These are phyloP conservation scores for Urtica urens DNA, from an alignment of 306 rosid species.

Conservation along the genomic window DNA sequence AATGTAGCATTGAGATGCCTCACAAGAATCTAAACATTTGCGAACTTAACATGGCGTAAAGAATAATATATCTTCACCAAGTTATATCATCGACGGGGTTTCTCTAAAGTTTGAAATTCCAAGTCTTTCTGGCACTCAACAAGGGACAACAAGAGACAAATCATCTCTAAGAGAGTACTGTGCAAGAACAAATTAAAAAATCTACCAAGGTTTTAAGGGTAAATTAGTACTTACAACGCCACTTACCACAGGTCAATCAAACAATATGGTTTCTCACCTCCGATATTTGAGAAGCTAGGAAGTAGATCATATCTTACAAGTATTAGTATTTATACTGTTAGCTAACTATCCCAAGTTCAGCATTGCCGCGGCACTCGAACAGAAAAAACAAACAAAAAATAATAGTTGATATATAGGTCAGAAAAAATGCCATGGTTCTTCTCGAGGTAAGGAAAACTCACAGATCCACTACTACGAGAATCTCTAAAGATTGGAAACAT, in stretches of 20 bases:
- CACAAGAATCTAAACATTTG: not conserved
- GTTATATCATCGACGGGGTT: no score
- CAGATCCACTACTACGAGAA: conserved; percentile 24
- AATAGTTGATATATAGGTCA: conserved; percentile 1
- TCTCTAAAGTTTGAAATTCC: no score
- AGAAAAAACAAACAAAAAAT: conserved; percentile 6
- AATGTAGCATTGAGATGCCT: conserved; percentile 20
- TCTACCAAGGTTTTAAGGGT: no score
- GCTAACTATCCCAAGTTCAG: not conserved
- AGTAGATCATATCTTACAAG: conserved; percentile 1
- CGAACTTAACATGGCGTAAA: conserved; percentile 1
- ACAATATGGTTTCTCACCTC: not conserved
- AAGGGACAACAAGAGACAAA: no score
- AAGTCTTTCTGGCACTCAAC: no score
- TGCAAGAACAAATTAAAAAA: no score
- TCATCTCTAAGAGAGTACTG: no score
- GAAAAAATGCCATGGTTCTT: conserved; percentile 12
- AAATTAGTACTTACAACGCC: not conserved
- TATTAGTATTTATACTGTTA: not conserved
- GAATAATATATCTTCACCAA: no score
- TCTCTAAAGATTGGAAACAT: conserved; percentile 29
- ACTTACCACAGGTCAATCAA: not conserved
- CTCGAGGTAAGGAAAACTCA: conserved; percentile 32
- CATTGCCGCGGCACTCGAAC: not conserved
- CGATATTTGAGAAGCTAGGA: not conserved